These are phyloP conservation scores for Talaromyces liani DNA, from an alignment of 495 filamentous ascomycete genomes.

Conservation along the genomic window DNA sequence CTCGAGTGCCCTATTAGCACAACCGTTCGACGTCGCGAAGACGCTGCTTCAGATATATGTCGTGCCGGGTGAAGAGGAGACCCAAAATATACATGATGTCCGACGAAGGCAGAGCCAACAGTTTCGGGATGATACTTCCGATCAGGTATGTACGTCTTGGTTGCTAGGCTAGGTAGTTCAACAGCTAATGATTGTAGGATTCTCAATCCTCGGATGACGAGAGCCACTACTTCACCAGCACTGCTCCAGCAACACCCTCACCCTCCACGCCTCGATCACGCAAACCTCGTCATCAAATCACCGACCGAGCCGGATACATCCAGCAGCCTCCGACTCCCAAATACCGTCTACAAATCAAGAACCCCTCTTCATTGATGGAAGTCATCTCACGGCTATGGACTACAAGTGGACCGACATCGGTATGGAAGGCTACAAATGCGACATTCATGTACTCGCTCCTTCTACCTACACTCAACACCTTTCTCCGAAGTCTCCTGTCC, in stretches of 20 bases:
- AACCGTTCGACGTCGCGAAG: slow-evolving; percentile 96
- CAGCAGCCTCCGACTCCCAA: slow-evolving; percentile 32
- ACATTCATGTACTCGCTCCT: slow-evolving; percentile 82
- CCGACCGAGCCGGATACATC: slow-evolving; percentile 45
- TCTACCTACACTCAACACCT: slow-evolving; percentile 78
- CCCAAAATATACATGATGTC: slow-evolving; percentile 19
- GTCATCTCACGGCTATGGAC: slow-evolving; percentile 78
- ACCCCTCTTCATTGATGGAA: slow-evolving; percentile 66
- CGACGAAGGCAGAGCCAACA: slow-evolving; percentile 21
- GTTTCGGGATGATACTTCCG: slow-evolving; percentile 26
- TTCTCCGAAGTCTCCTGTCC: slow-evolving; percentile 74
- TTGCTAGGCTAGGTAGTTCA: not conserved
- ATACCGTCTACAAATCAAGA: slow-evolving; percentile 62
- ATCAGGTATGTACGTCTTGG: slow-evolving; percentile 18
- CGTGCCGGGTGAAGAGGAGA: slow-evolving; percentile 30
- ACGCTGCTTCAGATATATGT: slow-evolving; percentile 76
- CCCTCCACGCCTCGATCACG: slow-evolving; percentile 47
- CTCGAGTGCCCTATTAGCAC: slow-evolving; percentile 71
- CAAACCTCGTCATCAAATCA: slow-evolving; percentile 34
- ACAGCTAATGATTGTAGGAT: slow-evolving; percentile 17
- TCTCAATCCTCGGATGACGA: slow-evolving; percentile 65
- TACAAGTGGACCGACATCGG: slow-evolving; percentile 82
- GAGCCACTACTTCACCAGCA: slow-evolving; percentile 77
- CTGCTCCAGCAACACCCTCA: slow-evolving; percentile 49
- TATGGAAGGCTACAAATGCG: slow-evolving; percentile 92